These are phyloP conservation scores for Leccinum boreale DNA, from an alignment of 768 basidiomycete genomes.

Conservation along the genomic window DNA sequence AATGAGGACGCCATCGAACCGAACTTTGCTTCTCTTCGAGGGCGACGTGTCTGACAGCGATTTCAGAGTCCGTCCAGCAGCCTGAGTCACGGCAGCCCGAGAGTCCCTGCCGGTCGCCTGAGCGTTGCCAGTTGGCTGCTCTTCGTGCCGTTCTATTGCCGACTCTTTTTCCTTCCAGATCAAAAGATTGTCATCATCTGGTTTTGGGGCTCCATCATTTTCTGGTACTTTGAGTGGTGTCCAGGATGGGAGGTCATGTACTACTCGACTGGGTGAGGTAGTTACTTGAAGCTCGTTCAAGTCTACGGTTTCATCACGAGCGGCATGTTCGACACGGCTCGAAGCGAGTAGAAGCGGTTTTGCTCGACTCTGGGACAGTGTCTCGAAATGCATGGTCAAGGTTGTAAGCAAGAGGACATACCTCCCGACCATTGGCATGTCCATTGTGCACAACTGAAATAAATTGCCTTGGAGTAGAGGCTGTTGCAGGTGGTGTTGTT, in stretches of 20 bases:
- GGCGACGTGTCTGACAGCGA: not conserved
- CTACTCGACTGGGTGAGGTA: not conserved
- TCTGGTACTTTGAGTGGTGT: not conserved
- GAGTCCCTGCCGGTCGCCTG: not conserved
- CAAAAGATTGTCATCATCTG: conserved; percentile 9
- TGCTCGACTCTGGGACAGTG: conserved; percentile 6
- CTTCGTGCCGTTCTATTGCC: not conserved
- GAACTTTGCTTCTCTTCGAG: conserved; percentile 12
- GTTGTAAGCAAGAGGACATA: not conserved
- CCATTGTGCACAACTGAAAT: conserved; percentile 3
- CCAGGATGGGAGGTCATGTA: conserved; percentile 19
- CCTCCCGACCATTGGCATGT: conserved; percentile 8
- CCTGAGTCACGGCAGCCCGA: not conserved
- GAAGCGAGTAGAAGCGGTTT: conserved; percentile 2
- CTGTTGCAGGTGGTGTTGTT: conserved; percentile 2
- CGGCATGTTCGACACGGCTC: not conserved
- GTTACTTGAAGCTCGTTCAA: not conserved
- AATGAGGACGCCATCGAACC: conserved; percentile 26
- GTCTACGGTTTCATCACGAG: not conserved
- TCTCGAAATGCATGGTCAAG: conserved; percentile 11
- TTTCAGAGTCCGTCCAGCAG: not conserved
- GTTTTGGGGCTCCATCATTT: conserved; percentile 6
- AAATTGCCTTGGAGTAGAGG: conserved; percentile 16
- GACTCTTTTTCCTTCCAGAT: not conserved
- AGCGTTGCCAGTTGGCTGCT: not conserved